Evolutionary conservation across 164 flowering plant species (phyloP), one percentile per base, ranked within the genome.

Genomic region (Piper betle): DNA sequence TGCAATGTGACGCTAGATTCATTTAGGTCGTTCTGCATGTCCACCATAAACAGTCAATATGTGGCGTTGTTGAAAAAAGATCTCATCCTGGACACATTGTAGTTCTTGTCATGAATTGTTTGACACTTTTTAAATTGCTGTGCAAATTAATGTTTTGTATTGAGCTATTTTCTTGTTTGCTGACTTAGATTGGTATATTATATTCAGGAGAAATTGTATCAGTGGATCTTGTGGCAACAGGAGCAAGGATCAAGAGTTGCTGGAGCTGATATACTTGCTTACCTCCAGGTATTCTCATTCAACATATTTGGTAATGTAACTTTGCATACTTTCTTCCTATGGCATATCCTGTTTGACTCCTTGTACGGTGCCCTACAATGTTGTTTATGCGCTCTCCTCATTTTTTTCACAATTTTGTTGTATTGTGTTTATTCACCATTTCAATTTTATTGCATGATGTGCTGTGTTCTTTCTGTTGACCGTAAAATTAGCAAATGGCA

Each of bases 151-250:
- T 25, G 33, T 25, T 25, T 25, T 42, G 46, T 42, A 42, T 42
- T 42, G 11, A 42, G 11, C 11, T 42, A 6, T 42, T 11, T 42
- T 11, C 11, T 6, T 42, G 46, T 42, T 42, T 42, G 11, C 11
- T 42, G 46, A 2, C 46, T 6, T 1, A 6, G 46, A 11, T 42
- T 18, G 1, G 33, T 53, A 55, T 55, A 62, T 5, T 61, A 3
- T 55, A 15, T 75, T 54, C 75, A 87, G 97, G 97, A 90, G 62
- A 90, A 90, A 69, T 86, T 90, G 16, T 86, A 85, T 64, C 87
- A 83, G 16, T 90, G 93, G 95, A 81, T 87, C 40, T 72, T 72
- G 80, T 79, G 85, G 64, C 93, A 87, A 68, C 83, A 87, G 66
- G 93, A 84, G 68, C 86, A 69, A 64, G 93, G 97, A 57, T 71